phyloP scores from a whole-genome alignment of 306 rosid genomes.

The Malus sieversii region DNA sequence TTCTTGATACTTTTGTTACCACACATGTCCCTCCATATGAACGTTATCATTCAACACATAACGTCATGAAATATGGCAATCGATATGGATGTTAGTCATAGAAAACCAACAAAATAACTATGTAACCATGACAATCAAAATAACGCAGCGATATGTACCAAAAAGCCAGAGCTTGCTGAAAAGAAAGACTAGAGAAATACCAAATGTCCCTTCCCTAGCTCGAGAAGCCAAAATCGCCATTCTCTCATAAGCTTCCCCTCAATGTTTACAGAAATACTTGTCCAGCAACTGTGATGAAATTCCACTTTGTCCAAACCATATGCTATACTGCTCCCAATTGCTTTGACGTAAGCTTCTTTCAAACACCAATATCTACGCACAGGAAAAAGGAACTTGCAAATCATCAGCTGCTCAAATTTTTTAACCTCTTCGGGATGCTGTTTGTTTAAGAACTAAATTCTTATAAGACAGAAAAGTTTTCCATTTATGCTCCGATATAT shows the following conservation, averaged over 20 bases:
- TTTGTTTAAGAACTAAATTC: background rate
- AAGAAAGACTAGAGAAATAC: constrained; percentile 12
- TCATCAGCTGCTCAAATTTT: background rate
- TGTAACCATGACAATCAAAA: background rate
- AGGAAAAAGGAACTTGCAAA: background rate
- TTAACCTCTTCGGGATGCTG: background rate
- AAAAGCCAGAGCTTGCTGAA: background rate
- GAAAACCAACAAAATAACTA: background rate
- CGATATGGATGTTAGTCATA: background rate
- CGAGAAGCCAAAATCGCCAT: constrained; percentile 73
- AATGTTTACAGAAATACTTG: constrained; percentile 39
- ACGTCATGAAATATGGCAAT: background rate
- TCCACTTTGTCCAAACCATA: constrained; percentile 56
- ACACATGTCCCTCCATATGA: background rate
- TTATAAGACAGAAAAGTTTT: too few relatives aligned
- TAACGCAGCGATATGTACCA: background rate
- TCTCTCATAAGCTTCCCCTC: constrained; percentile 46
- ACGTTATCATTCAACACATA: background rate
- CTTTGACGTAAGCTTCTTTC: constrained; percentile 88
- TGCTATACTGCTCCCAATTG: constrained; percentile 69
- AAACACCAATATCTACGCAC: constrained; percentile 76
- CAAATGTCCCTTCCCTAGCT: constrained; percentile 62
- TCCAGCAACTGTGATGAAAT: constrained; percentile 62
- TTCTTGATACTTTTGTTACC: background rate
- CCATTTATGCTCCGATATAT: background rate